Percentiles rank a stretch among this genome's conserved stretches.
Conservation (phyloP, 108 stramenopile genomes). For the Cyclostephanos tholiformis region DNA sequence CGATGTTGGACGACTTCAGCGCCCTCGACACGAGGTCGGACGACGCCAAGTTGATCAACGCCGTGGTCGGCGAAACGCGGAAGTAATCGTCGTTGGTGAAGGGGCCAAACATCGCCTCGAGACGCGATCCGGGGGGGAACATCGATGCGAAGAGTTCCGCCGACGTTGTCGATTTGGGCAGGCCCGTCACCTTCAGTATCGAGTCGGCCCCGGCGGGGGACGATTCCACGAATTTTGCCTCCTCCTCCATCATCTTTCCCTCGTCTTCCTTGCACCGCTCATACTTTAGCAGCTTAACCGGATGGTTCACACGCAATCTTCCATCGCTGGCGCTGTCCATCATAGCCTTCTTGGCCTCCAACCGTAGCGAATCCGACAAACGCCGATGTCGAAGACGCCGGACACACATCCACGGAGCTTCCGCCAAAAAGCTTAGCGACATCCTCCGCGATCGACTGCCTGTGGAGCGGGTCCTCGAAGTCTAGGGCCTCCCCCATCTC, state of each 20-base stretch:
- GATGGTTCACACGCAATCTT: slow-evolving; percentile 28
- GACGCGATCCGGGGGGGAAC: slow-evolving; percentile 63
- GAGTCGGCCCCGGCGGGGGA: slow-evolving; percentile 38
- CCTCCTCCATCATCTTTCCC: slow-evolving; percentile 41
- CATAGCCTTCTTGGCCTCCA: slow-evolving; percentile 56
- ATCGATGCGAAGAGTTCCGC: slow-evolving; percentile 50
- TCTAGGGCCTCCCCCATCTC: slow-evolving; percentile 56
- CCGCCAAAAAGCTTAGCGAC: slow-evolving; percentile 66
- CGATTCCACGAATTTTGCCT: slow-evolving; percentile 48
- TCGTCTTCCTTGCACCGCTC: slow-evolving; percentile 11
- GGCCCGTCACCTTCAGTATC: slow-evolving; percentile 61
- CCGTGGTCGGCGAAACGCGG: slow-evolving; percentile 61
- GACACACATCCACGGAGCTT: slow-evolving; percentile 56
- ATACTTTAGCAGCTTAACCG: slow-evolving; percentile 28
- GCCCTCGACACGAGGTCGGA: slow-evolving; percentile 60
- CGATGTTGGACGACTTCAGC: slow-evolving; percentile 53
- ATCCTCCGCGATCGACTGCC: slow-evolving; percentile 59
- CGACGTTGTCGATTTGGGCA: slow-evolving; percentile 56
- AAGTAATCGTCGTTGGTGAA: slow-evolving; percentile 55
- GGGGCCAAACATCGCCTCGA: slow-evolving; percentile 63
- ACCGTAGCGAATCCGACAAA: slow-evolving; percentile 72
- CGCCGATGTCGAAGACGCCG: slow-evolving; percentile 71
- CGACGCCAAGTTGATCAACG: slow-evolving; percentile 69
- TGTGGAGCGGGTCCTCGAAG: slow-evolving; percentile 66
- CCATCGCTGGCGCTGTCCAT: slow-evolving; percentile 15